Conservation (phyloP, 805 yeast species). For the Starmerella stigmatis region DNA sequence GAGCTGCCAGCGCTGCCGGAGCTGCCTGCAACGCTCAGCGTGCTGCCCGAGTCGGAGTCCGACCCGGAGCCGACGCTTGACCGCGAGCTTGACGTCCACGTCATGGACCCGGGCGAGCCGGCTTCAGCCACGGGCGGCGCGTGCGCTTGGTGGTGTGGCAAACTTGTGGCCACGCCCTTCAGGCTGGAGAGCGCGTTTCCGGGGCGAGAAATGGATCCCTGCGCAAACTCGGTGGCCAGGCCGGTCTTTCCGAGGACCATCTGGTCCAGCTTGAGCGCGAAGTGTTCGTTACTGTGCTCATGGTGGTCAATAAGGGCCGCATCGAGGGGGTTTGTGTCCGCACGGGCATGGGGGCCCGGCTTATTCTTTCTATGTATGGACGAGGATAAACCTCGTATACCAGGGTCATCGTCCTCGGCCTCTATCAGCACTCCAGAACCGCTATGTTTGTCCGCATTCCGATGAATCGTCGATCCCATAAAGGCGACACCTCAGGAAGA, state of each 20-base stretch:
- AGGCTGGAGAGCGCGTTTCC: slow-evolving; percentile 18
- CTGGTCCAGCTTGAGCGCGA: slow-evolving; percentile 21
- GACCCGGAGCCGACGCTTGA: slow-evolving; percentile 3
- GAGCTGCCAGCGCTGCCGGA: neutral
- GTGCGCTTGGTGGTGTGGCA: no score
- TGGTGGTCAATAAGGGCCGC: slow-evolving; percentile 17
- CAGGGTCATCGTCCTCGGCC: slow-evolving; percentile 26
- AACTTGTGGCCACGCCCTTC: slow-evolving; percentile 16
- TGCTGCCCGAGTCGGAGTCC: slow-evolving; percentile 4
- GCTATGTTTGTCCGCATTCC: slow-evolving; percentile 20
- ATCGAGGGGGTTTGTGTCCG: slow-evolving; percentile 17
- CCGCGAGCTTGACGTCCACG: slow-evolving; percentile 15
- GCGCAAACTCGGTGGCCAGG: slow-evolving; percentile 18
- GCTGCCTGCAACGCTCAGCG: neutral
- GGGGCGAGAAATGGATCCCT: slow-evolving; percentile 15
- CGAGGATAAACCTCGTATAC: slow-evolving; percentile 25
- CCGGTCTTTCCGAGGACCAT: slow-evolving; percentile 17
- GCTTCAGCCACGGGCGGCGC: neutral
- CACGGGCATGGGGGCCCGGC: slow-evolving; percentile 2
- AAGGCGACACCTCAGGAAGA: neutral
- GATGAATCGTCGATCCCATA: slow-evolving; percentile 14
- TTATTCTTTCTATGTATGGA: neutral
- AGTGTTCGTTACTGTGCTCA: slow-evolving; percentile 3
- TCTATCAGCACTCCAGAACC: slow-evolving; percentile 16
- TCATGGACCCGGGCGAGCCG: slow-evolving; percentile 18